Conservation (phyloP, 305 asterid genomes). For the Fraxinus greggii region DNA sequence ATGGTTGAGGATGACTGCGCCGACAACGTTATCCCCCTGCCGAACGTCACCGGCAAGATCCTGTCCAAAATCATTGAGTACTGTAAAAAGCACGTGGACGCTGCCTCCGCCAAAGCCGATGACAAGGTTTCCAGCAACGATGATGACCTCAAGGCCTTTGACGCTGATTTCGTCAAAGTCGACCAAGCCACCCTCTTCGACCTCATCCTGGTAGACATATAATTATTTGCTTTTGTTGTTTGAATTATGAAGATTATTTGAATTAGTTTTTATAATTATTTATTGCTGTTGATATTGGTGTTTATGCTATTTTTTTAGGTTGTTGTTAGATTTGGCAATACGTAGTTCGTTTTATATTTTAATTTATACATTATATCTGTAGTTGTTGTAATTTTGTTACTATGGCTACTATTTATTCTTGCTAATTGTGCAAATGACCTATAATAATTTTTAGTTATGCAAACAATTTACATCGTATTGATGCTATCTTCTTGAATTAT, state of each 20-base stretch:
- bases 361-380: not conserved
- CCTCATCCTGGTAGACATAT: not conserved
- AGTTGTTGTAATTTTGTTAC: not conserved
- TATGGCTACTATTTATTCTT: not conserved
- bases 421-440: not conserved
- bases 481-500: not conserved
- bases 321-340: not conserved
- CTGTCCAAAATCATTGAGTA: conserved; percentile 1
- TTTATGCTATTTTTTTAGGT: not conserved
- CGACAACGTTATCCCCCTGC: not conserved
- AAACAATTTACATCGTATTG: not conserved
- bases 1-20: conserved; percentile 11
- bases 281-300: not conserved
- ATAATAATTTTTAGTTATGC: not conserved
- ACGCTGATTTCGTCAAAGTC: conserved; percentile 1
- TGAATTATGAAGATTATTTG: not conserved
- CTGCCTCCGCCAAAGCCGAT: not conserved
- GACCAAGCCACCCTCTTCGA: not conserved
- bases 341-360: not conserved
- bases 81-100: not conserved
- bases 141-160: not conserved
- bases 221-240: not conserved
- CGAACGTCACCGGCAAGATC: conserved; percentile 2
- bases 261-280: not conserved
- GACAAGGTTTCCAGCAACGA: not conserved